These are phyloP conservation scores for Penicillium hordei DNA, from an alignment of 2,329 filamentous ascomycete genomes.

Conservation along the genomic window DNA sequence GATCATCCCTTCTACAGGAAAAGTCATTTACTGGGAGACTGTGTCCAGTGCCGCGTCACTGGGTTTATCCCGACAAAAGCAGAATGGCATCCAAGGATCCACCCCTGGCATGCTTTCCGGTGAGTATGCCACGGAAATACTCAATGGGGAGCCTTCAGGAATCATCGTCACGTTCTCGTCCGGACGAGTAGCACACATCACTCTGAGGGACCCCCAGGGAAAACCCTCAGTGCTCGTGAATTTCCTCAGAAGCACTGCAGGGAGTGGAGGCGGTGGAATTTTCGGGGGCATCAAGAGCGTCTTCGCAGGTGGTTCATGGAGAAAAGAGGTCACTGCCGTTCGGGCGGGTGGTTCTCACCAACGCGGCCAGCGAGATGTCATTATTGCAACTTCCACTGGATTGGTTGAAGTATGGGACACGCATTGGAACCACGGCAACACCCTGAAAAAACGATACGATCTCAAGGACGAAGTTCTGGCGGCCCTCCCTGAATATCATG, in stretches of 20 bases:
- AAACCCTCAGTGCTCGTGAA: constrained; percentile 76
- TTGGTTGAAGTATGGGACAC: constrained; percentile 83
- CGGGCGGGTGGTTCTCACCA: constrained; percentile 69
- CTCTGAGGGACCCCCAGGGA: constrained; percentile 80
- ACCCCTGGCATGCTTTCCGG: constrained; percentile 74
- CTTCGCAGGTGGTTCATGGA: constrained; percentile 67
- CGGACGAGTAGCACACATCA: constrained; percentile 83
- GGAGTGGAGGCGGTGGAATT: constrained; percentile 62
- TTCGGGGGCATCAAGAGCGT: constrained; percentile 79
- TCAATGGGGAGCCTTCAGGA: constrained; percentile 82
- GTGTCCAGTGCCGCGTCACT: constrained; percentile 84
- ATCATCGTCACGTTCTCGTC: constrained; percentile 83
- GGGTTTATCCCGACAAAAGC: constrained; percentile 77
- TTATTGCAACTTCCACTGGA: constrained; percentile 75
- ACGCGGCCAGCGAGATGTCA: constrained; percentile 79
- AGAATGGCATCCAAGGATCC: constrained; percentile 72
- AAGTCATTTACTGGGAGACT: constrained; percentile 92
- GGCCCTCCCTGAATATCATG: constrained; percentile 59
- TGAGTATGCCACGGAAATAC: constrained; percentile 73
- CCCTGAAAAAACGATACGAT: constrained; percentile 70
- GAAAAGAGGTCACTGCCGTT: constrained; percentile 78
- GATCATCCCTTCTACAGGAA: constrained; percentile 78
- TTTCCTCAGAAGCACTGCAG: constrained; percentile 65
- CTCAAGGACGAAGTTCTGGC: constrained; percentile 63
- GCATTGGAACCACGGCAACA: constrained; percentile 81